phyloP scores from a whole-genome alignment of 2,329 filamentous ascomycete genomes.

The Fusarium torulosum region DNA sequence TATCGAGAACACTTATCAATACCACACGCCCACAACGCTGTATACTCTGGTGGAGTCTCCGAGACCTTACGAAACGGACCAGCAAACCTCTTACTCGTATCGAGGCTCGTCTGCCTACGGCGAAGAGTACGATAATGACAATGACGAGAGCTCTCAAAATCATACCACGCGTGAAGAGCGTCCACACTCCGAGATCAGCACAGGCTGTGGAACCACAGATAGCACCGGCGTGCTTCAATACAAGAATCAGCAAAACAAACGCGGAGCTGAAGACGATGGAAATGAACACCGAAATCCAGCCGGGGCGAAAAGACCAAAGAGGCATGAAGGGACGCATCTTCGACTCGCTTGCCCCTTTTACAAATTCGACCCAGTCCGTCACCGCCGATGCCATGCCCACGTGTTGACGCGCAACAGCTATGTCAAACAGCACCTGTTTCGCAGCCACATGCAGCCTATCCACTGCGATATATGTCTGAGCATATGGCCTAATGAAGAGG shows the following conservation, averaged over 20 bases:
- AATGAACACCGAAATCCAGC: background rate
- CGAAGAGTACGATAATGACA: background rate
- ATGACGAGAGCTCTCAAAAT: background rate
- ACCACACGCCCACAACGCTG: too few species aligned
- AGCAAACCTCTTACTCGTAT: background rate
- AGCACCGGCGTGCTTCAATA: background rate
- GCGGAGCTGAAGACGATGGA: background rate
- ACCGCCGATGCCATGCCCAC: slow-evolving; percentile 1
- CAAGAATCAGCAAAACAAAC: background rate
- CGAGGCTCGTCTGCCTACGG: background rate
- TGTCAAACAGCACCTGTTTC: slow-evolving; percentile 7
- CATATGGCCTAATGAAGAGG: background rate
- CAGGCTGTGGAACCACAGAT: accelerated
- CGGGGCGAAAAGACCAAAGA: background rate
- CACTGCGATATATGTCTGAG: slow-evolving; percentile 10
- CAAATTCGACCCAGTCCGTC: background rate
- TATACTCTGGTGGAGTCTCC: background rate
- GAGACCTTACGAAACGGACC: background rate
- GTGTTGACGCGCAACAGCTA: slow-evolving; percentile 5
- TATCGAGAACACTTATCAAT: too few species aligned
- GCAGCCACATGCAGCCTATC: slow-evolving; percentile 8
- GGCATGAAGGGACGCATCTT: background rate
- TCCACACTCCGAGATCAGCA: too few species aligned
- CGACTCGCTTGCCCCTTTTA: slow-evolving; percentile 10
- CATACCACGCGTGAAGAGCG: too few species aligned